Evolutionary conservation across 768 basidiomycete genomes (phyloP).

Genomic region (Russula olivacea): DNA sequence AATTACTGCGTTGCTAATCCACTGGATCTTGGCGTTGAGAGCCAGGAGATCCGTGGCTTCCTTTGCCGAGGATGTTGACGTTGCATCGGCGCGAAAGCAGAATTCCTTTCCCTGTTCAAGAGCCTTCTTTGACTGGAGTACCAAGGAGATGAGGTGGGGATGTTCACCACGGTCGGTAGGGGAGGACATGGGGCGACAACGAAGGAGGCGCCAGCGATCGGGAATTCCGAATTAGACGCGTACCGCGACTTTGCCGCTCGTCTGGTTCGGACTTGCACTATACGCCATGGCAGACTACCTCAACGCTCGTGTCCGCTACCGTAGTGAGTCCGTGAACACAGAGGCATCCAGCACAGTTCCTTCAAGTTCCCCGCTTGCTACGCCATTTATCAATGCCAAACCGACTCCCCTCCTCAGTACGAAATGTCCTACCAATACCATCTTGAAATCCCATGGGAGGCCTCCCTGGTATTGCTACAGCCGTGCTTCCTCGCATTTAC

Average conservation of each 20-base stretch:
- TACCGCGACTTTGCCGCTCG: not conserved
- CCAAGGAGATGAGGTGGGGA: constrained; percentile 67
- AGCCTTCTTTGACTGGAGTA: constrained; percentile 77
- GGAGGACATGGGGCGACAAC: constrained; percentile 4
- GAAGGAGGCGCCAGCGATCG: not conserved
- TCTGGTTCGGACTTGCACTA: not conserved
- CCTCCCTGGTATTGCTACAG: constrained; percentile 60
- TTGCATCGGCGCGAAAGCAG: constrained; percentile 57
- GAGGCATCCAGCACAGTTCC: constrained; percentile 2
- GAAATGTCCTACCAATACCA: constrained; percentile 57
- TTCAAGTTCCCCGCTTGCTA: constrained; percentile 11
- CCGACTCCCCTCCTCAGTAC: constrained; percentile 9
- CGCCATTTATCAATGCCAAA: constrained; percentile 13
- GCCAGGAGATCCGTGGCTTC: constrained; percentile 66
- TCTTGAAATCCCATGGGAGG: constrained; percentile 78
- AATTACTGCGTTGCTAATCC: constrained; percentile 66
- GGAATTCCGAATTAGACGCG: constrained; percentile 1
- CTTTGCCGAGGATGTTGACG: constrained; percentile 62
- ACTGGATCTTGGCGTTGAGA: constrained; percentile 72
- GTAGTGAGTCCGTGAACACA: constrained; percentile 10
- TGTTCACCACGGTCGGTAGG: constrained; percentile 34
- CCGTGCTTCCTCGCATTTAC: constrained; percentile 6
- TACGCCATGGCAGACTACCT: constrained; percentile 14
- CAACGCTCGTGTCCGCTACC: constrained; percentile 2
- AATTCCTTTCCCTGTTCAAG: constrained; percentile 72